These are phyloP conservation scores for Cyberlindnera petersonii DNA, from an alignment of 805 yeast species.

Conservation along the genomic window DNA sequence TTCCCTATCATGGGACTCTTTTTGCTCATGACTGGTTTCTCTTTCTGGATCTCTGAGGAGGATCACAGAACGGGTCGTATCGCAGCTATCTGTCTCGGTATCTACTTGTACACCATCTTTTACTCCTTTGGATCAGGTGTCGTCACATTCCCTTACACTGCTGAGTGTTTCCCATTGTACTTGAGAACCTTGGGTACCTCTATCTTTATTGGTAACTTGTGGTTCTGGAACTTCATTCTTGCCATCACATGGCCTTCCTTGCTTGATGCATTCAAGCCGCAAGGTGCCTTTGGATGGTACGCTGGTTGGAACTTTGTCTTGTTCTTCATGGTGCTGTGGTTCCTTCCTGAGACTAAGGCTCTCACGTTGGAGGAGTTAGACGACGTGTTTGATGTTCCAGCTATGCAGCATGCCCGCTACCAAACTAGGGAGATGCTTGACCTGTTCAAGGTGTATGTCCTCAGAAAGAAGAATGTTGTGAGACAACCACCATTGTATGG, in stretches of 20 bases:
- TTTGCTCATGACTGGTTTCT: conserved; percentile 60
- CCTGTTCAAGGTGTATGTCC: conserved; percentile 43
- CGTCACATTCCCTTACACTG: conserved; percentile 84
- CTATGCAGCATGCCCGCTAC: conserved; percentile 48
- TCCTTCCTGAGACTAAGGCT: conserved; percentile 65
- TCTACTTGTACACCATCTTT: conserved; percentile 66
- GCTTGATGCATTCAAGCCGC: conserved; percentile 60
- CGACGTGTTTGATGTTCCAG: conserved; percentile 62
- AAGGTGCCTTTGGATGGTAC: conserved; percentile 86
- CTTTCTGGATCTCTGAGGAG: conserved; percentile 61
- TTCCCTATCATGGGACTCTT: conserved; percentile 64
- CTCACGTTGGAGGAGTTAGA: conserved; percentile 69
- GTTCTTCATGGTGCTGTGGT: conserved; percentile 64
- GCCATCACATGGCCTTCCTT: conserved; percentile 81
- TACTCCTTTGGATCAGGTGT: conserved; percentile 89
- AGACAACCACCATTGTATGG: conserved; percentile 54
- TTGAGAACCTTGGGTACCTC: conserved; percentile 81
- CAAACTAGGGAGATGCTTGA: conserved; percentile 39
- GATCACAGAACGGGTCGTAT: conserved; percentile 44
- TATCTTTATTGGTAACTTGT: conserved; percentile 68
- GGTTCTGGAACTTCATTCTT: conserved; percentile 68
- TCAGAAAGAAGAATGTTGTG: conserved; percentile 42
- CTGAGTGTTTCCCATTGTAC: conserved; percentile 78
- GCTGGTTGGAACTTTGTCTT: conserved; percentile 81
- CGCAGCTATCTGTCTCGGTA: conserved; percentile 68